Evolutionary conservation across 1,139 yeast genomes (phyloP), one percentile per base, ranked within the genome.

Genomic region (Blastobotrys serpentis): DNA sequence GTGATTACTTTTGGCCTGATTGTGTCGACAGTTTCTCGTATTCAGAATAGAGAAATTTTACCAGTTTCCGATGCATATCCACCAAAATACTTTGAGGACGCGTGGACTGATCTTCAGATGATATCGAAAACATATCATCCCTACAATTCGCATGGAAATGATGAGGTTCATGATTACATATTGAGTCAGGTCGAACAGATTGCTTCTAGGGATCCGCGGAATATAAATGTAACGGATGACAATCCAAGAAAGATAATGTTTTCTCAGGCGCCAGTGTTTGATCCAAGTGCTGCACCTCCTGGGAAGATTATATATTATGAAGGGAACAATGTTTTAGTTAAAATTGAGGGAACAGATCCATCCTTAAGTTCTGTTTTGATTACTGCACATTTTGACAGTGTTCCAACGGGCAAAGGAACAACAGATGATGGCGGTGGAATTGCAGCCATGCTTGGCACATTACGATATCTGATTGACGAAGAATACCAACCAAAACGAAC

Each of bases 401-500:
- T 89, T 2, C 95, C 96, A 13, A 79, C 95, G 2, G 82, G 90
- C 11, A 80, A 73, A 61, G 97, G 98, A 23, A 81, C 94, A 3
- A 89, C 97, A 4, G 98, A 90, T 65, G 96, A 87, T 62, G 97
- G 97, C 0, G 83, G 84, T 71, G 97, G 97, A n/a, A 75, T 87
- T 52, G 95, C 92, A 1, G 77, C 92, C 4, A 71, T 88, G 75
- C 71, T 89, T 40, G 95, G 92, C 1, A 71, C 86, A 1, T 69
- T 89, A 52, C 72, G 79, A 42, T 69, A 79, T 56, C 78, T 73
- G 56, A 62, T 79, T 1, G 54, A 29, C 32, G 60, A 69, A 0
- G 66, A 69, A 0, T 60, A 68, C 3, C 82, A 75, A 51, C 95
- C 96, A 1, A 63, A 71, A 40, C 75, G 96, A 50, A 82, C 94